Base-by-base conservation (phyloP, 257 asterid species). In the Solanum chmielewskii region DNA sequence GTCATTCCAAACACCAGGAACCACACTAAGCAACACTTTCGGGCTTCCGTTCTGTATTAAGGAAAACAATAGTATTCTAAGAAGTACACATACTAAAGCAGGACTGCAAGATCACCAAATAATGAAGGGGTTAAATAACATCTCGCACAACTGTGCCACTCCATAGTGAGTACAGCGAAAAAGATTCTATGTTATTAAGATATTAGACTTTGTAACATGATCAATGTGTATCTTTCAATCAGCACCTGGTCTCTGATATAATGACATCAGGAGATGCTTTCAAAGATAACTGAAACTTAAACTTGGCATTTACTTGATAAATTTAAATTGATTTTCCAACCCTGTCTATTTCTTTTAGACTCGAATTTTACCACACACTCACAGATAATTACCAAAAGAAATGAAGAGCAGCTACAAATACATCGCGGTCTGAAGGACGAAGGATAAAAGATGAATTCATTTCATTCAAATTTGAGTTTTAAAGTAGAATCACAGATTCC, bases 41-140 rank as follows among this genome's bases (percentile, higher is more conserved):
- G 95, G 92, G 92, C 96, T 93, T 82, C 99, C 99, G 45, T 88
- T 92, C 99, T 97, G 96, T 89, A 86, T 52, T 85, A 89, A 41
- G 83, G 45, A 85, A 25, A 88, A 71, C 68, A 41, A 60, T 25
- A 59, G 31, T 15, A 5, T 64, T 42, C 41, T 5, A 62, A 39
- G 39, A 39, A 83, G 31, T 47, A 13, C 52, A 59, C 39, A 47
- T 80, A 29, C 59, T 80, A 29, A 80, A 80, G 21, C 18, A 16
- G 16, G 68, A 80, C 62, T 45, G 27, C 85, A 80, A 80, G 66
- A 47, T 49, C 39, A 80, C 42, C 85, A 80, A 80, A 47, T 27
- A 80, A 47, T 21, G 33, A 80, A 80, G 42, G 2, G 68, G 68
- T 80, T 47, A 29, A 5, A 47, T 80, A 47, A 47, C 85, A 16